A percentile compares a stretch with the other conserved stretches of the same genome.
These are phyloP conservation scores for Penicillium sp. DNA, from an alignment of 2,329 filamentous ascomycete species.

Conservation along the genomic window DNA sequence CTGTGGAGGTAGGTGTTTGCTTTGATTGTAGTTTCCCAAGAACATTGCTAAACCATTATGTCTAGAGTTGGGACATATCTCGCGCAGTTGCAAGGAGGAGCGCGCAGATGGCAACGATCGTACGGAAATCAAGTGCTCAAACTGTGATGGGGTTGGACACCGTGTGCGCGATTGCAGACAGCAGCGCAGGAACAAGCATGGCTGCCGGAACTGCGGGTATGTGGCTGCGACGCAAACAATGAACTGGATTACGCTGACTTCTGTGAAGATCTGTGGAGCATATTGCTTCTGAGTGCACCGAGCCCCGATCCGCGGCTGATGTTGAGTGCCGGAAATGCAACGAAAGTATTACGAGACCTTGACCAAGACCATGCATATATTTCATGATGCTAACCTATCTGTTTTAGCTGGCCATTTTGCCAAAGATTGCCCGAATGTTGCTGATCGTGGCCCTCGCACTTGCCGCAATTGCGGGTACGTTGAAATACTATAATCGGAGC, in stretches of 20 bases:
- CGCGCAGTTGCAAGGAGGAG: conserved; percentile 44
- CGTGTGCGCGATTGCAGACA: conserved; percentile 42
- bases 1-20: conserved; percentile 36
- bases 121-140: conserved; percentile 43
- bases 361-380: background rate
- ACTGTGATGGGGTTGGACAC: conserved; percentile 43
- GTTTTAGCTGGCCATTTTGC: conserved; percentile 38
- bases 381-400: conserved; percentile 4
- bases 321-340: conserved; percentile 41
- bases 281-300: conserved; percentile 42
- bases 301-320: conserved; percentile 37
- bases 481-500: background rate
- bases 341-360: conserved; percentile 24
- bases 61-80: conserved; percentile 43
- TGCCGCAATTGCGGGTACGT: conserved; percentile 42
- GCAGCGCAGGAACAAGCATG: conserved; percentile 30
- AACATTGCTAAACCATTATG: background rate
- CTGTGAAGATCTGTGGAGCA: conserved; percentile 36
- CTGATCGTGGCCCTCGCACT: conserved; percentile 24
- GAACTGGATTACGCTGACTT: conserved; percentile 13
- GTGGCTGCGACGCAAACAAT: conserved; percentile 3
- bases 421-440: conserved; percentile 38
- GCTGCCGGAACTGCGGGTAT: conserved; percentile 49
- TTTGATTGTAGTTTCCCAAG: background rate
- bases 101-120: conserved; percentile 30